These are phyloP conservation scores for Drechslerella stenobrocha DNA, from an alignment of 2,329 filamentous ascomycete species.

Conservation along the genomic window DNA sequence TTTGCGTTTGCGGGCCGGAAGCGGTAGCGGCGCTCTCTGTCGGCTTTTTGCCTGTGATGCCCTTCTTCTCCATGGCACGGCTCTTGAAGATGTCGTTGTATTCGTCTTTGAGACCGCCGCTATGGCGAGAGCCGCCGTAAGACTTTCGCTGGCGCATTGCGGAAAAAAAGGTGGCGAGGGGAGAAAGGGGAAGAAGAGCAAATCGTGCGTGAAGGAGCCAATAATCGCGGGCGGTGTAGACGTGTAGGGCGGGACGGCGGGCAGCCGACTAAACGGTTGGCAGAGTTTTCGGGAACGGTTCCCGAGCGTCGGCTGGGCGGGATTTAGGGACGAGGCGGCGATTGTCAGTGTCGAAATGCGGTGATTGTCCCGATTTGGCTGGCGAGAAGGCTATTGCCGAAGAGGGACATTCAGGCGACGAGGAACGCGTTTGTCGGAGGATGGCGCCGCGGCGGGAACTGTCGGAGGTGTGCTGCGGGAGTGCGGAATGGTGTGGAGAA, in stretches of 20 bases:
- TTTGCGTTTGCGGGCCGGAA: conserved; percentile 14
- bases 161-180: background rate
- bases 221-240: background rate
- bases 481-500: no score
- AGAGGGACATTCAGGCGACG: no score
- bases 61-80: conserved; percentile 41
- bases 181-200: background rate
- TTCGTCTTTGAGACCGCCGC: conserved; percentile 35
- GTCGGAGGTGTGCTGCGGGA: no score
- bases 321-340: background rate
- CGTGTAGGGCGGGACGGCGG: background rate
- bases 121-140: conserved; percentile 34
- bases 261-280: background rate
- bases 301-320: background rate
- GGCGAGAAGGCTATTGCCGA: no score
- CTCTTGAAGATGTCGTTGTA: conserved; percentile 44
- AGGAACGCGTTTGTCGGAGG: no score
- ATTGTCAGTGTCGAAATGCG: background rate
- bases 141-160: conserved; percentile 41
- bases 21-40: background rate
- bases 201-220: conserved; percentile 1
- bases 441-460: no score
- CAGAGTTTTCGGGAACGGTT: background rate
- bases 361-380: no score
- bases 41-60: background rate